These are phyloP conservation scores for Sambucus nigra DNA, from an alignment of 129 eudicot species.

Conservation along the genomic window DNA sequence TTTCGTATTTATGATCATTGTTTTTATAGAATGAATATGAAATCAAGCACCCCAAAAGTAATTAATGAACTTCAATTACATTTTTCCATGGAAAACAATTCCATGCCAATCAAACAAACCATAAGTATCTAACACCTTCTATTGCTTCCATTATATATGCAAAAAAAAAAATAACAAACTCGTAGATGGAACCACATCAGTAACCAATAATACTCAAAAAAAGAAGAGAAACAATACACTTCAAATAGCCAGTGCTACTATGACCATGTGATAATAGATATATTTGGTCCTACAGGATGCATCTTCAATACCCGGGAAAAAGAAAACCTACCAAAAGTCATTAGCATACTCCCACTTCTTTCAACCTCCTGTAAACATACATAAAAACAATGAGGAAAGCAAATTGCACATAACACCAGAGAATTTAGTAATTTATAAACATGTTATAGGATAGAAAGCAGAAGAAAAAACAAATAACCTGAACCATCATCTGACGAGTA, in stretches of 20 bases:
- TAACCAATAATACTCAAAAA: not conserved
- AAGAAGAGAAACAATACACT: not conserved
- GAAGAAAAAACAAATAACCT: constrained; percentile 31
- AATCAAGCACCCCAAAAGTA: too few relatives aligned
- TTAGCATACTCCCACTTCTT: constrained; percentile 70
- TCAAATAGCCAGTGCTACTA: not conserved
- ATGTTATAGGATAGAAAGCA: not conserved
- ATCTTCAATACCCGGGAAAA: not conserved
- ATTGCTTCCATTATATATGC: not conserved
- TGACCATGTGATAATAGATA: not conserved
- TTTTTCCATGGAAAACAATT: too few relatives aligned
- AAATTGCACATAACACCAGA: not conserved
- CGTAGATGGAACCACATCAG: not conserved
- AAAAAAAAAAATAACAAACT: not conserved
- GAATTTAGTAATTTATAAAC: not conserved
- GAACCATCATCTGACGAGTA: constrained; percentile 89
- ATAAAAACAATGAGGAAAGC: constrained; percentile 6
- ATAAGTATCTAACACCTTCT: not conserved
- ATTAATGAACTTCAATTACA: too few relatives aligned
- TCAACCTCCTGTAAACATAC: constrained; percentile 68
- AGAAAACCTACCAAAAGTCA: constrained; percentile 62
- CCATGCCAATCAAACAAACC: not conserved
- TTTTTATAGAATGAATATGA: too few relatives aligned
- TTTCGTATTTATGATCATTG: too few relatives aligned
- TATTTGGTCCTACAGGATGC: not conserved